Percentiles rank a stretch among this genome's conserved stretches.
These are phyloP conservation scores for Xerocomus minutiporus DNA, from an alignment of 1,284 basidiomycete species.

Conservation along the genomic window DNA sequence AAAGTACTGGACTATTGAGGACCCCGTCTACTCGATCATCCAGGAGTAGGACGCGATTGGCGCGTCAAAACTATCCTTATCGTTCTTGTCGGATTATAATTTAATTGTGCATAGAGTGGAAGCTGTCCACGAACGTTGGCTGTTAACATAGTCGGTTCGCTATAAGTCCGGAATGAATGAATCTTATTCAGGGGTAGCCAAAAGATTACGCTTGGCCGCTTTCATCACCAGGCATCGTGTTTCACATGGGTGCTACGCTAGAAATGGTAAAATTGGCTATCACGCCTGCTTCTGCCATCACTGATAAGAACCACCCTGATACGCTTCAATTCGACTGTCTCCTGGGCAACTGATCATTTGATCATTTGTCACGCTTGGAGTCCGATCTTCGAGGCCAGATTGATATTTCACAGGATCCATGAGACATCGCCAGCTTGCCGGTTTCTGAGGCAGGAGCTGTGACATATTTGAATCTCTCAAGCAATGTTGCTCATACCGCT, in stretches of 20 bases:
- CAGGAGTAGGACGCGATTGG: slow-evolving; percentile 52
- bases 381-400: too few species aligned
- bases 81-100: slow-evolving; percentile 7
- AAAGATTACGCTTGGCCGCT: too few species aligned
- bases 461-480: too few species aligned
- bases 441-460: too few species aligned
- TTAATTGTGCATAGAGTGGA: slow-evolving; percentile 5
- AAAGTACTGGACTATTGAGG: slow-evolving; percentile 57
- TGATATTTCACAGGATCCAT: too few species aligned
- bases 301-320: not conserved
- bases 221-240: not conserved
- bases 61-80: slow-evolving; percentile 19
- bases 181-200: not conserved
- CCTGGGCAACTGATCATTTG: not conserved
- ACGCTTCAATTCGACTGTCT: not conserved
- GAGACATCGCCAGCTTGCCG: too few species aligned
- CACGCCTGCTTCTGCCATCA: not conserved
- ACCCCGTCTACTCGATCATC: slow-evolving; percentile 83
- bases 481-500: too few species aligned
- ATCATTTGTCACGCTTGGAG: not conserved
- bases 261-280: not conserved
- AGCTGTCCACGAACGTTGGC: not conserved
- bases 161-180: not conserved
- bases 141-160: not conserved
- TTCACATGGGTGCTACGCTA: not conserved